Evolutionary conservation across 768 basidiomycete species (phyloP), one percentile per base, ranked within the genome.

Genomic region (Boletus vinaceobasis): DNA sequence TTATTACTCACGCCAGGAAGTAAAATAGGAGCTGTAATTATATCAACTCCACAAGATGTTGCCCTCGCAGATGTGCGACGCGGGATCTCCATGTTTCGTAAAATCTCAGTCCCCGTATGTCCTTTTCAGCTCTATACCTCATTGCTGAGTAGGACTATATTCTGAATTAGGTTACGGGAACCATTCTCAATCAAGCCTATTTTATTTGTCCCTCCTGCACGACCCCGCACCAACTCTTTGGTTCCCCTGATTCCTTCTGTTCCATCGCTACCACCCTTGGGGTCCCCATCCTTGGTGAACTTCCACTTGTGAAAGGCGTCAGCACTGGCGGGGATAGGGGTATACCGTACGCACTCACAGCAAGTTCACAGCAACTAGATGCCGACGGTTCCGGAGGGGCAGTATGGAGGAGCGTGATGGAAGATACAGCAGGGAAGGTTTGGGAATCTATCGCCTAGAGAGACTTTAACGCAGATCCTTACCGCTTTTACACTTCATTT

Each of bases 21-120:
- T 36, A 1, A 31, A 43, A 52, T 47, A 98, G 95, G 93, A 11
- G 85, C 92, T 0, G 86, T 99, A 2, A 91, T 99, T 53, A 87
- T 98, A 2, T 96, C 94, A 0, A 98, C 96, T 7, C 95, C 96
- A 0, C 96, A 99, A 69, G 90, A 96, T 61, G 89, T 98, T 33
- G 90, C 95, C 3, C 78, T 98, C 5, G 79, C 90, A 5, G 96
- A 98, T 67, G 93, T 93, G 1, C 80, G 90, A 56, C 95, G 95
- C 61, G 95, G 96, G 0, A 88, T 98, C 23, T 80, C 87, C 8
- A 96, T 96, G 92, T 87, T 98, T 66, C 82, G 83, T 50, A 97
- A 95, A 71, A 79, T 98, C 9, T 77, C 80, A 17, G 85, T 98
- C 1, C 95, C 96, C 0, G 93, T 96, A 63, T 49, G 87, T 72